phyloP scores from a whole-genome alignment of 176 grass and related monocot species.

The Calamus simplicifolius region DNA sequence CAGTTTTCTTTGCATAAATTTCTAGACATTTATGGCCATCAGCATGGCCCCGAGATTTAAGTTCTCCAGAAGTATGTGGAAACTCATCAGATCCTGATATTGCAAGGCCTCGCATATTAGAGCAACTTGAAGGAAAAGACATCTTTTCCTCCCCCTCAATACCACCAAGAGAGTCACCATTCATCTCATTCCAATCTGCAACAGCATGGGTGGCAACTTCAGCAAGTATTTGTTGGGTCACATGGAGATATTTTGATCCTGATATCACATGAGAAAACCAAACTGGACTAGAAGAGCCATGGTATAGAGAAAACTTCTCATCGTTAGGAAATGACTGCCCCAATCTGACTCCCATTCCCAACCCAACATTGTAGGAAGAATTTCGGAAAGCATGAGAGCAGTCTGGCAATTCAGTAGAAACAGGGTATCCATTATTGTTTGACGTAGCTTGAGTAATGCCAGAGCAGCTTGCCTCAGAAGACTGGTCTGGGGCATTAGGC shows the following conservation, averaged over 20 bases:
- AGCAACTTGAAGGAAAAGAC: conserved; percentile 31
- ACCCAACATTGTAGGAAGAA: not conserved
- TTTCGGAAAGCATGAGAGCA: conserved; percentile 1
- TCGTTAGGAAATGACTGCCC: not conserved
- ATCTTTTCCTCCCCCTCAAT: conserved; percentile 19
- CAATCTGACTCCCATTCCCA: not conserved
- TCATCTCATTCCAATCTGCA: conserved; percentile 14
- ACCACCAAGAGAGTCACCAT: conserved; percentile 2
- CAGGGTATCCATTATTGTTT: not conserved
- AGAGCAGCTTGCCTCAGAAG: conserved; percentile 52
- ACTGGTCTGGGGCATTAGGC: conserved; percentile 30
- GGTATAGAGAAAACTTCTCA: conserved; percentile 3
- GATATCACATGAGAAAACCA: conserved; percentile 33
- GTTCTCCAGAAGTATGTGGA: conserved; percentile 21
- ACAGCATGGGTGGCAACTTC: conserved; percentile 35
- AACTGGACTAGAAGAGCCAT: conserved; percentile 12
- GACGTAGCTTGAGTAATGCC: conserved; percentile 31
- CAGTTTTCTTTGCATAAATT: conserved; percentile 25
- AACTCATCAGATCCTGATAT: conserved; percentile 21
- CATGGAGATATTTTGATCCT: conserved; percentile 50
- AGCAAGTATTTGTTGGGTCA: conserved; percentile 50
- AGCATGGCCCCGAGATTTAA: not conserved
- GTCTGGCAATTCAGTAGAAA: not conserved
- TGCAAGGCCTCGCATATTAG: conserved; percentile 9
- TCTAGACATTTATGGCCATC: conserved; percentile 18